Base-by-base conservation (phyloP, 1,284 basidiomycete species). In the Amanita bisporigera region DNA sequence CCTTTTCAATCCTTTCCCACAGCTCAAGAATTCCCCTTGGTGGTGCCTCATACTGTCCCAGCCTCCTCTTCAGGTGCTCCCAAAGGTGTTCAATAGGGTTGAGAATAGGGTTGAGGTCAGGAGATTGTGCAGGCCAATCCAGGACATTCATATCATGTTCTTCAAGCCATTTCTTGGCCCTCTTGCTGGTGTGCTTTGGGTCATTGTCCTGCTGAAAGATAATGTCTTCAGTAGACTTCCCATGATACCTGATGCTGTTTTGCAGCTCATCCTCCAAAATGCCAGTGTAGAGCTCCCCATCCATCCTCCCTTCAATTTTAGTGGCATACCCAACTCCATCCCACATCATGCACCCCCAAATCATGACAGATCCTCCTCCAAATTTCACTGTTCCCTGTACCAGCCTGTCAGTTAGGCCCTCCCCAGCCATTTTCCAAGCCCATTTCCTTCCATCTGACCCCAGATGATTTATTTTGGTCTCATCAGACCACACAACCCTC, bases 31-130 rank as follows among this genome's bases (percentile, higher is more conserved):
- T 6, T 6, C 31, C 31, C 26, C 26, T 69, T 17, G 40, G 69
- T 59, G 24, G 70, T 57, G 19, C 66, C 21, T 31, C 50, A 52
- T 52, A 31, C 14, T 52, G 12, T 52, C 15, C 71, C 7, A 74
- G 45, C 55, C 63, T 47, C 15, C 45, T 70, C 57, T 73, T 73
- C 26, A 75, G 49, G 36, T 74, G 58, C 40, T 59, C 45, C 78
- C 78, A n/a, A n/a, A n/a, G n/a, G n/a, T n/a, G n/a, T n/a, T n/a
- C n/a, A n/a, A n/a, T n/a, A n/a, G n/a, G n/a, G n/a, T n/a, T n/a
- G n/a, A n/a, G n/a, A n/a, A 81, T 81, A 29, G 74, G 75, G 64
- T 79, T 82, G 24, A 80, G 71, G 69, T 82, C 77, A 33, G 78
- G 76, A 55, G 78, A 81, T 49, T 77, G 72, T 47, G 79, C 67